A percentile compares a stretch with the other conserved stretches of the same genome.
These are phyloP conservation scores for Scheffersomyces ergatensis DNA, from an alignment of 805 yeast genomes.

Conservation along the genomic window DNA sequence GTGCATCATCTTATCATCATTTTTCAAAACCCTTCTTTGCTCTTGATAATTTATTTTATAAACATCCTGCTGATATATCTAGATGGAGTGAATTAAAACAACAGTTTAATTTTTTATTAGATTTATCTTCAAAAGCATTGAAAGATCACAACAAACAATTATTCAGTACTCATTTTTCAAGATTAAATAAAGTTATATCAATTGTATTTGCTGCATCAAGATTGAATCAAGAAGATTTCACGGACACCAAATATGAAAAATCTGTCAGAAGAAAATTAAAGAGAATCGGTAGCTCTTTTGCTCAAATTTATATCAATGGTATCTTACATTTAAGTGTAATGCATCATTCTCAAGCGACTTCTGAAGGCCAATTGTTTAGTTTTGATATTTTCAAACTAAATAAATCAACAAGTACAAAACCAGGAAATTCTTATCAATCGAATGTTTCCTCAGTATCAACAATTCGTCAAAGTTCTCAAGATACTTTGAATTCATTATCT, in stretches of 20 bases:
- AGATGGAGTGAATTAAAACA: conserved; percentile 59
- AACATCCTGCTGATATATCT: conserved; percentile 56
- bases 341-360: conserved; percentile 23
- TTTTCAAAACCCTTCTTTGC: conserved; percentile 41
- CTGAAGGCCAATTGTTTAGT: conserved; percentile 26
- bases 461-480: conserved; percentile 6
- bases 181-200: conserved; percentile 51
- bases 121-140: conserved; percentile 49
- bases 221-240: conserved; percentile 50
- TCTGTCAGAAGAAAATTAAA: conserved; percentile 50
- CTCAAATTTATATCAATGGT: conserved; percentile 66
- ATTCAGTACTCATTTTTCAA: conserved; percentile 53
- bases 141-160: conserved; percentile 47
- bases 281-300: conserved; percentile 51
- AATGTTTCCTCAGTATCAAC: conserved; percentile 16
- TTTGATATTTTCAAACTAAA: conserved; percentile 28
- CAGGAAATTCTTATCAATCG: conserved; percentile 6
- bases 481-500: conserved; percentile 6
- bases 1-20: conserved; percentile 34
- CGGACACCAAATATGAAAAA: conserved; percentile 43
- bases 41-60: conserved; percentile 48
- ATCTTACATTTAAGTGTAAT: conserved; percentile 52
- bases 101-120: conserved; percentile 46
- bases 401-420: conserved; percentile 10
- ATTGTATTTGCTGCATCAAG: conserved; percentile 55